phyloP scores from a whole-genome alignment of 129 eudicot species.

The Chrysanthemum seticuspe region DNA sequence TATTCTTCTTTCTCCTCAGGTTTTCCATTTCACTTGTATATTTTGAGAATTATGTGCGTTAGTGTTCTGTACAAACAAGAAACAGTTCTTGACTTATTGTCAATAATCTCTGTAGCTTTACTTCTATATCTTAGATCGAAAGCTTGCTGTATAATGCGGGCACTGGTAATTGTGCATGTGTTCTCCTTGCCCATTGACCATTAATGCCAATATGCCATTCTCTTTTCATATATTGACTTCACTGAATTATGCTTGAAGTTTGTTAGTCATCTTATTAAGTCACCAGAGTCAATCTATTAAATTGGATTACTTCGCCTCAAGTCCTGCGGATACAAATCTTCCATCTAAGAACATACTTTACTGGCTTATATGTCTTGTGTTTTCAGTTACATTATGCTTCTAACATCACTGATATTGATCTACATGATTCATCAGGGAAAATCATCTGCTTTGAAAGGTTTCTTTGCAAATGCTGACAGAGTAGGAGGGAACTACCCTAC shows the following conservation, averaged over 20 bases:
- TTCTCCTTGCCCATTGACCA: background rate
- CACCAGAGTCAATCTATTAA: background rate
- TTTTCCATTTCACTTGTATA: no score
- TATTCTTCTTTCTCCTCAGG: no score
- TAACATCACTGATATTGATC: slow-evolving; percentile 6
- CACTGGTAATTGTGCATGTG: background rate
- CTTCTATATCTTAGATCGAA: no score
- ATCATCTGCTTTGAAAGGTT: slow-evolving; percentile 67
- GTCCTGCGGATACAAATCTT: background rate
- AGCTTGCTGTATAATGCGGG: no score
- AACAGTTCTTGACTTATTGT: no score
- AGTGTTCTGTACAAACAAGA: no score
- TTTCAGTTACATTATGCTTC: background rate
- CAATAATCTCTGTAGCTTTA: no score
- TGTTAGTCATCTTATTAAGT: background rate
- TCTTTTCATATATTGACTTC: background rate
- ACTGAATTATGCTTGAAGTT: background rate
- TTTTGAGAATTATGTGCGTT: no score
- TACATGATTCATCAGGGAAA: slow-evolving; percentile 42
- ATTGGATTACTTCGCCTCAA: background rate
- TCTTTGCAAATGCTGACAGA: slow-evolving; percentile 68
- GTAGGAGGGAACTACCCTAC: slow-evolving; percentile 44
- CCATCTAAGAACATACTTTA: background rate
- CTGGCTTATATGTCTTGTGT: slow-evolving; percentile 19
- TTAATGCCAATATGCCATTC: background rate